Conservation (phyloP, 257 asterid species). For the Solanum appendiculatum region DNA sequence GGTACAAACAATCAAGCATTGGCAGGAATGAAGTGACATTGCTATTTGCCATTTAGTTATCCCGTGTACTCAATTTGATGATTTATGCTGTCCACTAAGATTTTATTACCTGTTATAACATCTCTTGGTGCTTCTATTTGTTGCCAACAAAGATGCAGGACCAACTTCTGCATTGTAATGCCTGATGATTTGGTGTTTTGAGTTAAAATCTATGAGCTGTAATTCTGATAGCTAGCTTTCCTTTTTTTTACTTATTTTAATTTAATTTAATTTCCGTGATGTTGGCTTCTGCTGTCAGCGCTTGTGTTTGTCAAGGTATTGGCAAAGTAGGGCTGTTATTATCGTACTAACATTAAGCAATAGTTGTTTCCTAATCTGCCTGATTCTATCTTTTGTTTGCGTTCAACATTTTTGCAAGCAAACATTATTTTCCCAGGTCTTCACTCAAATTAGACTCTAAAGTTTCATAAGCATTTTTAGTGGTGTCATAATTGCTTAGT, state of each 20-base stretch:
- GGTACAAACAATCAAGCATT: not conserved
- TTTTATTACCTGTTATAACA: not conserved
- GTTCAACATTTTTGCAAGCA: not conserved
- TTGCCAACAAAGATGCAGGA: not conserved
- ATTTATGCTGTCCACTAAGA: not conserved
- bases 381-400: not conserved
- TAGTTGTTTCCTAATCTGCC: not conserved
- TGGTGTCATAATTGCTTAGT: not conserved
- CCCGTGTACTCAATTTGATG: not conserved
- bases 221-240: not conserved
- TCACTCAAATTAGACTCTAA: not conserved
- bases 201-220: not conserved
- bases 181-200: not conserved
- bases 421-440: not conserved
- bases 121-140: not conserved
- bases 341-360: not conserved
- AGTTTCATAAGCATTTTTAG: not conserved
- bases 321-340: not conserved
- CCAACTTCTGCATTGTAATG: not conserved
- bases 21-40: not conserved
- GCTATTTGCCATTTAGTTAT: not conserved
- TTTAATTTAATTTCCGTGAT: not conserved
- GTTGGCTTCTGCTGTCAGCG: not conserved
- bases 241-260: not conserved
- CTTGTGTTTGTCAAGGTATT: not conserved